Base-by-base conservation (phyloP, 179 eudicot genomes). In the Beta lomatogona region DNA sequence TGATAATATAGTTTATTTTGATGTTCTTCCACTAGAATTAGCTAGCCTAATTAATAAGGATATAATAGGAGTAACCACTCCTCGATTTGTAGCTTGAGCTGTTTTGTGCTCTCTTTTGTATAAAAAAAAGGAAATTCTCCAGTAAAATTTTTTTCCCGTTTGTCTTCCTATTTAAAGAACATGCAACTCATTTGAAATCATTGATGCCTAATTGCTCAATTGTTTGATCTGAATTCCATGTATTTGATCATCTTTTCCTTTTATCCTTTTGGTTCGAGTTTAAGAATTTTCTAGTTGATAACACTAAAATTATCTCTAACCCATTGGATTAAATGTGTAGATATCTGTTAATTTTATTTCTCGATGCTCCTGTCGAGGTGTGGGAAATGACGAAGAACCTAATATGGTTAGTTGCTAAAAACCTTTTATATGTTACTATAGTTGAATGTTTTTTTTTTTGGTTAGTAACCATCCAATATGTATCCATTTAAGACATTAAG, bases 311-410 rank as follows among this genome's bases (percentile, higher is more conserved):
- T 52, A 69, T 41, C 64, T 58, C 9, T 65, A 31, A 67, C 28
- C 52, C 48, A 64, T 60, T 78, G 66, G 60, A 50, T 16, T 15
- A 41, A 73, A 63, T 68, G 69, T 88, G 87, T 89, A 97, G 99
- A 88, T 97, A 97, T 82, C 92, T 97, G 81, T 88, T 97, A 60
- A 93, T 97, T 79, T 81, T 97, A 85, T 94, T 97, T 81, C 97
- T 95, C 74, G 99, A 97, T 92, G 98, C 98, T 86, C 98, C 99
- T 81, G 97, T 97, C 53, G 99, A 97, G 87, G 99, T 97, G 76
- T 97, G 99, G 99, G 99, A 98, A 60, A 97, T 97, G 99, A 97
- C 99, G 54, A 97, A 93, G 93, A 91, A 91, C 72, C 99, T 61
- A 91, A 93, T 63, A 93, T 97, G 99, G 98, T 94, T 86, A 90